Evolutionary conservation across 192 early-diverging fungal genomes (phyloP), one percentile per base, ranked within the genome.

Genomic region (Rhizophagus clarus): DNA sequence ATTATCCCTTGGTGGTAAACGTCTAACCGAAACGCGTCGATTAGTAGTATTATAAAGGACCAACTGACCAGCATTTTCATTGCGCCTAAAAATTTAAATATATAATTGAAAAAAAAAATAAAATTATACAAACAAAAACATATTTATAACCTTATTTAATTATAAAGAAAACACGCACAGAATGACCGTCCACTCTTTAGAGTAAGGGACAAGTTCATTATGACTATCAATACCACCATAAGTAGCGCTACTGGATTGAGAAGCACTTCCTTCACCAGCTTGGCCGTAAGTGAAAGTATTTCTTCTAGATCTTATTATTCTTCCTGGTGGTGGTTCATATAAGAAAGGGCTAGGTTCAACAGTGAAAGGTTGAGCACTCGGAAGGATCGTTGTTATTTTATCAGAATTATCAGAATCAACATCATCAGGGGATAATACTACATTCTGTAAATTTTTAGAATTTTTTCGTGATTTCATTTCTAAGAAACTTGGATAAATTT

Each of bases 1-100:
- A 66, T 63, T 40, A 77, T 83, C 28, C 80, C 73, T 66, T 71
- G 64, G 72, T 77, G 84, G 4, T 80, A 77, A 63, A 74, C 81
- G 85, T 76, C 85, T 85, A 60, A 87, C 87, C 74, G 83, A 87
- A 20, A 90, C 85, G 32, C 74, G 84, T 75, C 84, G 85, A 45
- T 83, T 87, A 37, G 90, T 88, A 15, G 87, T 86, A 80, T 94
- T 93, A 67, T 90, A 94, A 10, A 95, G 82, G 1, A 95, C 94
- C 15, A 90, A 81, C 28, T 93, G 89, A 24, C 88, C 88, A 29
- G 71, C 60, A 7, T 34, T 47, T 68, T 85, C 82, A 28, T 87
- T 85, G 20, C 83, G 84, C 24, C 85, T 87, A 61, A 45, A 68
- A 32, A 28, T 31, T 73, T 74, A 40, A 66, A 73, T 24, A 67